Evolutionary conservation across 345 rosid genomes (phyloP), one percentile per base, ranked within the genome.

Genomic region (Citrus reticulata): DNA sequence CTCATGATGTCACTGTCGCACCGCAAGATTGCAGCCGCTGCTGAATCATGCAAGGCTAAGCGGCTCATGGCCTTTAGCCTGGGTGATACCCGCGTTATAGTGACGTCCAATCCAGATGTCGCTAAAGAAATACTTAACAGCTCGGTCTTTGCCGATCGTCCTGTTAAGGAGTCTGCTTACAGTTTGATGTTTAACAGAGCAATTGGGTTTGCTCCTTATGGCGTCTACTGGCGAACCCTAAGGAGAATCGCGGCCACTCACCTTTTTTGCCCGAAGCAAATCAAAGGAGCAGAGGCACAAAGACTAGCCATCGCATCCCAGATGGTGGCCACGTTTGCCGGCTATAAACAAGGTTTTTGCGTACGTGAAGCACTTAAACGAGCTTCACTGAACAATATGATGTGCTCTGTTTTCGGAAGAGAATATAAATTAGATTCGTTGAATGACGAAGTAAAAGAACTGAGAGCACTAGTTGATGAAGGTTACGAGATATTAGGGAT

Each of bases 121-220:
- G 95, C 97, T 0, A 87, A 85, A 75, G 97, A 91, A 80, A 89
- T 93, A 66, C 79, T 93, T 8, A 91, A 86, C 77, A 89, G 90
- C 29, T 85, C 91, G 5, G 93, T 89, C 5, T 93, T 91, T 7
- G 84, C 90, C 39, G 97, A 91, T 82, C 93, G 97, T 0, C 97
- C 97, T 1, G 90, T 90, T 14, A 93, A 93, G 24, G 92, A 93
- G 76, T 90, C 95, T 30, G 95, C 95, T 37, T 89, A 89, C 13
- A 86, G 89, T 70, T 79, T 93, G 42, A 91, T 93, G 97, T 93
- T 93, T 82, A 84, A 88, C 35, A 70, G 97, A 80, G 92, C 97
- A 3, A 93, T 93, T 25, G 97, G 97, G 51, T 93, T 93, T 68
- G 97, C 97, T 22, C 89, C 93, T 73, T 88, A 93, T 6, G 93